Evolutionary conservation across 768 basidiomycete genomes (phyloP).

Genomic region (Suillus placidus): DNA sequence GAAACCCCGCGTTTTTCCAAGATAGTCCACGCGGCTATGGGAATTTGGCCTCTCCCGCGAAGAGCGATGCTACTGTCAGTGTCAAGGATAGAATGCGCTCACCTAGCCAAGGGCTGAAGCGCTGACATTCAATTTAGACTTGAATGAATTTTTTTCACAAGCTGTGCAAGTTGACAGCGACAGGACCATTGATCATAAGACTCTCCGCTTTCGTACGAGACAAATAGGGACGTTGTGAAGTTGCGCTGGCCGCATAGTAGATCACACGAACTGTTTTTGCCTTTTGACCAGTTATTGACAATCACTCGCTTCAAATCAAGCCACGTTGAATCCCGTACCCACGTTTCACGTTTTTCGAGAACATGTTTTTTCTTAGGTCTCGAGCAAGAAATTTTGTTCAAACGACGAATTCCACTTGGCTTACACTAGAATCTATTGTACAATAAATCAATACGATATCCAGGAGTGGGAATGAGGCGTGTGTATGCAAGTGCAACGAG

Average conservation of each 20-base stretch:
- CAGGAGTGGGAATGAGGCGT: constrained; percentile 22
- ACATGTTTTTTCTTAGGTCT: neutral
- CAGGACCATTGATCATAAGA: neutral
- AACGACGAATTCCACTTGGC: constrained; percentile 26
- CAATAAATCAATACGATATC: constrained; percentile 40
- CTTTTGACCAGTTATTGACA: neutral
- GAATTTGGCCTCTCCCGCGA: constrained; percentile 4
- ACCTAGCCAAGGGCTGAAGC: neutral
- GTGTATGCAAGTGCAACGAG: constrained; percentile 27
- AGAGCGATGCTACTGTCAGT: constrained; percentile 2
- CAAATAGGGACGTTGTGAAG: neutral
- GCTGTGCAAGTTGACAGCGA: neutral
- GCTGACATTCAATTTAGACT: neutral
- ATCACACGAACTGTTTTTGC: neutral
- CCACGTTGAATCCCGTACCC: neutral
- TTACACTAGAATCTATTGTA: constrained; percentile 30
- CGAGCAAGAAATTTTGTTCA: neutral
- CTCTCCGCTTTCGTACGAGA: neutral
- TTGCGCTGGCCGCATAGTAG: neutral
- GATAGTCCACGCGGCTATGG: neutral
- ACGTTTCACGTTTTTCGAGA: neutral
- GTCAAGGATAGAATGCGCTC: neutral
- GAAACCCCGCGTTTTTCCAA: constrained; percentile 1
- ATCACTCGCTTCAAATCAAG: neutral
- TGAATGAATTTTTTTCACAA: neutral